Evolutionary conservation across 1,139 yeast genomes (phyloP).

Genomic region (Pneumocystis canis): DNA sequence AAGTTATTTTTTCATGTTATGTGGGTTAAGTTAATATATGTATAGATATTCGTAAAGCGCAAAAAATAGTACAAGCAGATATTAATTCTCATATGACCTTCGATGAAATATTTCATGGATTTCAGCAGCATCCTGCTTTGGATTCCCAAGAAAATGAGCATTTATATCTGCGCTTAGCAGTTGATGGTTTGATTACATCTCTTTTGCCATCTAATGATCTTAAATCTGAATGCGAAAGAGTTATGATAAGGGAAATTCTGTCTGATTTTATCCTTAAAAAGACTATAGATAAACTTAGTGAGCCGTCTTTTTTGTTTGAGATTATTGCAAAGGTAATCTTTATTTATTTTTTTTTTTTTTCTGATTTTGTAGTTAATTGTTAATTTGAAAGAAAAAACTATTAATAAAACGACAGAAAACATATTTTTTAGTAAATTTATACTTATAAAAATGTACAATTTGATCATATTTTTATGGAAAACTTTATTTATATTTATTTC

Average conservation of each 20-base stretch:
- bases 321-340: conserved; percentile 24
- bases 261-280: conserved; percentile 31
- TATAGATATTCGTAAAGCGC: conserved; percentile 13
- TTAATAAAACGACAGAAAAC: neutral
- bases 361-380: neutral
- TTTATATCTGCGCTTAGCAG: conserved; percentile 25
- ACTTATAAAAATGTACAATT: neutral
- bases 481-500: neutral
- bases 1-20: neutral
- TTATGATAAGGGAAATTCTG: conserved; percentile 29
- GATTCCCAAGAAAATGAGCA: conserved; percentile 18
- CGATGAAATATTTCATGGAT: conserved; percentile 25
- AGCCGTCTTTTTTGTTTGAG: conserved; percentile 34
- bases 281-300: conserved; percentile 30
- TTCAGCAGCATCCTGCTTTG: conserved; percentile 40
- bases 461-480: neutral
- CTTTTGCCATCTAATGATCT: conserved; percentile 30
- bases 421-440: neutral
- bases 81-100: conserved; percentile 21
- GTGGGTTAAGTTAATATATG: neutral
- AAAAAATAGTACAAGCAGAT: conserved; percentile 12
- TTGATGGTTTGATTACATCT: conserved; percentile 25
- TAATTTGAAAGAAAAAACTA: neutral
- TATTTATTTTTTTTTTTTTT: neutral
- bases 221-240: conserved; percentile 27